phyloP scores from a whole-genome alignment of 768 basidiomycete species.

The Pleurotus ostreatus region DNA sequence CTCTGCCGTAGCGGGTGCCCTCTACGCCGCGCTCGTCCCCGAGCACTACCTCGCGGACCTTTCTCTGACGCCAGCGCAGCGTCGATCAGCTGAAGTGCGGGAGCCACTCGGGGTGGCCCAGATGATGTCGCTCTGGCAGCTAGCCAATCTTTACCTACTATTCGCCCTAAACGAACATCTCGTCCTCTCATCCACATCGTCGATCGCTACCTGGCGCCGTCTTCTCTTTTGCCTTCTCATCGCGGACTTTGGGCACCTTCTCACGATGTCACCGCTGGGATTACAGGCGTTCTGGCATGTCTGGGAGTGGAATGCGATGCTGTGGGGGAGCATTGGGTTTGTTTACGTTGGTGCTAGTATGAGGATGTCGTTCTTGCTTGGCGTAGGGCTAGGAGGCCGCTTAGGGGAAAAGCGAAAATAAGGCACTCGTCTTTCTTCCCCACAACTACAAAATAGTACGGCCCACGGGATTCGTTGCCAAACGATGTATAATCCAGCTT shows the following conservation, averaged over 20 bases:
- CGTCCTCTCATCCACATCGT: constrained; percentile 39
- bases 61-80: constrained; percentile 7
- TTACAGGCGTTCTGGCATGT: constrained; percentile 36
- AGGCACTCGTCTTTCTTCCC: no score
- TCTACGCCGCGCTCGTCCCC: constrained; percentile 39
- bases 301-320: constrained; percentile 50
- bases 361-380: constrained; percentile 36
- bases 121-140: constrained; percentile 39
- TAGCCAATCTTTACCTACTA: constrained; percentile 47
- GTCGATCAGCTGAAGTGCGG: neutral
- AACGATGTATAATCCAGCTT: no score
- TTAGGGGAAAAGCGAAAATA: no score
- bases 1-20: constrained; percentile 44
- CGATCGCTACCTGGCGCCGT: constrained; percentile 36
- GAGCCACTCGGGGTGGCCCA: constrained; percentile 18
- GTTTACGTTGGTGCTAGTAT: constrained; percentile 43
- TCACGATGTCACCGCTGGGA: constrained; percentile 41
- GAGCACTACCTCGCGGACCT: constrained; percentile 35
- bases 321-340: constrained; percentile 51
- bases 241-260: constrained; percentile 41
- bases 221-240: constrained; percentile 40
- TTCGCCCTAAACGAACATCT: constrained; percentile 49
- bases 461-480: no score
- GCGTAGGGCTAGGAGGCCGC: constrained; percentile 21
- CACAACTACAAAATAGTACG: no score